Conservation (phyloP, 169 alveolate genomes). For the Plasmodium inui region DNA sequence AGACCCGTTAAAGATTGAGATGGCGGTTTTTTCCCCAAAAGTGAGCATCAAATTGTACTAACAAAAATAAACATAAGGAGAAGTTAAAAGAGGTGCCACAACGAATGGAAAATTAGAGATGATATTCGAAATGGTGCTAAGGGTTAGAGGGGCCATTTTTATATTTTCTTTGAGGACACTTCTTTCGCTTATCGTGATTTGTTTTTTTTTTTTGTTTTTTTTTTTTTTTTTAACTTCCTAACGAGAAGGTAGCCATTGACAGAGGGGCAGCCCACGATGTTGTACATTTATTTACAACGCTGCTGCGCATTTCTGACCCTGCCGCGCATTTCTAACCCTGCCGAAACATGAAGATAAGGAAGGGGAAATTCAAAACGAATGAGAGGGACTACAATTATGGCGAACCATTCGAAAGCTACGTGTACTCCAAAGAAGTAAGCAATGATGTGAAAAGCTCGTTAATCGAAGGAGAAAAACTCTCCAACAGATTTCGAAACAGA, state of each 20-base stretch:
- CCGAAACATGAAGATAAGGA: not conserved
- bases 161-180: not conserved
- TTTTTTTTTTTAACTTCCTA: constrained; percentile 3
- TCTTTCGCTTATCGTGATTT: not conserved
- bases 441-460: constrained; percentile 37
- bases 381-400: not conserved
- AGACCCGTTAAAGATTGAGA: not conserved
- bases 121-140: not conserved
- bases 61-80: not conserved
- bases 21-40: not conserved
- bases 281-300: not conserved
- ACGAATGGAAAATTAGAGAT: constrained; percentile 2
- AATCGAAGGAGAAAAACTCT: constrained; percentile 58
- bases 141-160: not conserved
- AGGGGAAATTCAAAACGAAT: not conserved
- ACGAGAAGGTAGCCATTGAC: not conserved
- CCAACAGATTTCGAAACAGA: constrained; percentile 70
- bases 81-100: not conserved
- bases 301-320: not conserved
- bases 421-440: constrained; percentile 22
- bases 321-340: not conserved
- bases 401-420: constrained; percentile 40
- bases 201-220: constrained; percentile 17
- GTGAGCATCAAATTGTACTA: not conserved
- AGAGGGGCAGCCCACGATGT: not conserved